Base-by-base conservation (phyloP, 495 filamentous ascomycete species). In the Cercophora newfieldiana region DNA sequence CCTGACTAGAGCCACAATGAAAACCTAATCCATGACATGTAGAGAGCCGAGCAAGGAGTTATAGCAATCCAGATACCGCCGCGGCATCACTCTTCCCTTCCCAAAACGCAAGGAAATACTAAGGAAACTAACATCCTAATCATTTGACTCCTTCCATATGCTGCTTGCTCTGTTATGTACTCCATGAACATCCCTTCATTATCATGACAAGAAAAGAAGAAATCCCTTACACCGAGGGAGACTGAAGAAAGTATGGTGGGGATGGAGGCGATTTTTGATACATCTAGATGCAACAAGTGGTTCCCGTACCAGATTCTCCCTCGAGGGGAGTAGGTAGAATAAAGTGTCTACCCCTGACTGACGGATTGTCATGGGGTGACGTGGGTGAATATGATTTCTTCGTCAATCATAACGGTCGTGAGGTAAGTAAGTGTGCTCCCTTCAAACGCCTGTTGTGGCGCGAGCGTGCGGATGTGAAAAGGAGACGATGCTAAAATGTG, bases 401-500 rank as follows among this genome's bases (percentile, higher is more conserved):
- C 72, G 63, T 72, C 54, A 66, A 18, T 70, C 68, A 51, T 70
- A 70, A 66, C 64, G 75, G 61, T 74, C 72, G 73, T 75, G 58
- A 60, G 50, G 21, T 12, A 26, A 26, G 50, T 3, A 3, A 22
- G 2, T 8, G 10, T 33, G 7, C 4, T 18, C 18, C 55, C 3
- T 8, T 4, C 14, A 7, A 10, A 19, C 55, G 29, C n/a, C 0
- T 33, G 2, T 25, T 33, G 14, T 16, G 26, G 26, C 26, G 26
- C 14, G 54, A 28, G 69, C 61, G 65, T n/a, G 22, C 25, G 31
- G 44, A 16, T 71, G 59, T 65, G 69, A 67, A 67, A n/a, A 66
- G 37, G 67, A 68, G 67, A 59, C 55, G 25, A 31, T 28, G 65
- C 75, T 74, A 84, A 66, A 82, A 84, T 29, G 69, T 69, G 22